phyloP scores from a whole-genome alignment of 1,284 basidiomycete species.

The Cystobasidium pallidum region DNA sequence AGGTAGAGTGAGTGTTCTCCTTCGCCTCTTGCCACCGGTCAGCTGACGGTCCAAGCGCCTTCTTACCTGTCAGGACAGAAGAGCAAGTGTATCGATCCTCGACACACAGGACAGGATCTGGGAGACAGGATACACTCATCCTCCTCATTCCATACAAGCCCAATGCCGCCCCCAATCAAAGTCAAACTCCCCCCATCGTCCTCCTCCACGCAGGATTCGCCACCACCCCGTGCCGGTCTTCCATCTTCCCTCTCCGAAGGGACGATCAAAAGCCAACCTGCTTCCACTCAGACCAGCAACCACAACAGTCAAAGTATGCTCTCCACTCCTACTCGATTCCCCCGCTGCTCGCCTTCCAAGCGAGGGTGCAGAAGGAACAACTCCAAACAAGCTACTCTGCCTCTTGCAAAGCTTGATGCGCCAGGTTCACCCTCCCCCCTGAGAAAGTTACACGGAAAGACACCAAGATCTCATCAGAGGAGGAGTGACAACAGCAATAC shows the following conservation, averaged over 20 bases:
- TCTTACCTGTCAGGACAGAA: no score
- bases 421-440: neutral
- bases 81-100: no score
- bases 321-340: neutral
- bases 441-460: neutral
- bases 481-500: no score
- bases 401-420: neutral
- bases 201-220: neutral
- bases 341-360: neutral
- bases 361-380: neutral
- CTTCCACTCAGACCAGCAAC: neutral
- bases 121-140: no score
- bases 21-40: neutral
- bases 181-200: slow-evolving; percentile 8
- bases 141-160: neutral
- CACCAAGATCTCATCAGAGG: neutral
- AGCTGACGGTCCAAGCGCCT: slow-evolving; percentile 13
- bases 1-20: neutral
- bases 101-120: no score
- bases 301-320: neutral
- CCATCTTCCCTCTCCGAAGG: no score
- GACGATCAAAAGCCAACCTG: no score
- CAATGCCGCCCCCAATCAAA: neutral
- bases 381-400: neutral
- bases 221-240: no score